A percentile compares a stretch with the other conserved stretches of the same genome.
Evolutionary conservation across 192 early-diverging fungal species (phyloP).

Genomic region (Coemansia sp.): DNA sequence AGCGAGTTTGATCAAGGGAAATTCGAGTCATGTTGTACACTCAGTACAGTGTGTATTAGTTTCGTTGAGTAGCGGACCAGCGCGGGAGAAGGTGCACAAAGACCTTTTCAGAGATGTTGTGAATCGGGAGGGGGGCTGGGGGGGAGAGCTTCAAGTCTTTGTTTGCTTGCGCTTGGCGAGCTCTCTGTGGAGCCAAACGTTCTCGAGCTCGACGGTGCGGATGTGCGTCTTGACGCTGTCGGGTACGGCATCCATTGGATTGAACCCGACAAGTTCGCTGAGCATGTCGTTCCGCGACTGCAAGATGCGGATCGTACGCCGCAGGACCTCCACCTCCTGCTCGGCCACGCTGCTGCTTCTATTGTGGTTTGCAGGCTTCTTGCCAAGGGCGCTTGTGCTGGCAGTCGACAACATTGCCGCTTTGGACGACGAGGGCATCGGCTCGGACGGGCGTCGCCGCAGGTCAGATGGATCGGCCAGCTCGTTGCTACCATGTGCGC

Average conservation of each 20-base stretch:
- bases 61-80: too few species aligned
- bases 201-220: slow-evolving; percentile 52
- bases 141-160: not conserved
- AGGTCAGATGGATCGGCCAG: not conserved
- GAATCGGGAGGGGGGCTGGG: too few species aligned
- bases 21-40: too few species aligned
- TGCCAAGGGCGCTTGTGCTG: too few species aligned
- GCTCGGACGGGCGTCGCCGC: slow-evolving; percentile 25
- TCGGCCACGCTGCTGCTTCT: not conserved
- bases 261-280: slow-evolving; percentile 20
- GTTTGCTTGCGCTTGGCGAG: slow-evolving; percentile 6
- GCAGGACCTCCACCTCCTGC: slow-evolving; percentile 29
- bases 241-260: slow-evolving; percentile 25
- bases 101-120: not conserved
- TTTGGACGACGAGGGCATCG: slow-evolving; percentile 1
- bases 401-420: not conserved
- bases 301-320: slow-evolving; percentile 23
- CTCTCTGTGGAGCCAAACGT: slow-evolving; percentile 39
- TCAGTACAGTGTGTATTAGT: too few species aligned
- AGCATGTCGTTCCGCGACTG: slow-evolving; percentile 47
- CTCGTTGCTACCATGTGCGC: not conserved
- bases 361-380: not conserved
- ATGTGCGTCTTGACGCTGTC: slow-evolving; percentile 29
- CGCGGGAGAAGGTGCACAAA: not conserved
- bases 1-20: too few species aligned